A percentile compares a stretch with the other conserved stretches of the same genome.
These are phyloP conservation scores for Rhodotorula mucilaginosa DNA, from an alignment of 1,284 basidiomycete genomes.

Conservation along the genomic window DNA sequence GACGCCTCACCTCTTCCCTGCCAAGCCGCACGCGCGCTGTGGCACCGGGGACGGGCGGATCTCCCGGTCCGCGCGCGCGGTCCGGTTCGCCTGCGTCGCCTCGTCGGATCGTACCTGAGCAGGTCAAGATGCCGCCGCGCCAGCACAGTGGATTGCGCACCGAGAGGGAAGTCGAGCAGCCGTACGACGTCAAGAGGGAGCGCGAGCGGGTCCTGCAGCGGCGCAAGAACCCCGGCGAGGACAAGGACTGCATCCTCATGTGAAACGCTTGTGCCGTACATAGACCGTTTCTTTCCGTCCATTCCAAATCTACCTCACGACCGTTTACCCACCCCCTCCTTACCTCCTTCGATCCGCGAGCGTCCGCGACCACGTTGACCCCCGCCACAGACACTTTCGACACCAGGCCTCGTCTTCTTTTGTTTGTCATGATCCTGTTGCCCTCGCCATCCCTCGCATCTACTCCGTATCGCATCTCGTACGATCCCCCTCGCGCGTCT, in stretches of 20 bases:
- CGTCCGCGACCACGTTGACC: background rate
- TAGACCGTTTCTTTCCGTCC: background rate
- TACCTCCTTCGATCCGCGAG: background rate
- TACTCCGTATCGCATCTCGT: background rate
- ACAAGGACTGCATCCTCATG: conserved; percentile 38
- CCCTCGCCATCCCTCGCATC: background rate
- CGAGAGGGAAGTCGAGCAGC: conserved; percentile 26
- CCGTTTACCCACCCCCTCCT: background rate
- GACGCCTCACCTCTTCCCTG: background rate
- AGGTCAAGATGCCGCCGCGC: conserved; percentile 24
- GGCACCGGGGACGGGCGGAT: background rate
- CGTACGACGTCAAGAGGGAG: conserved; percentile 15
- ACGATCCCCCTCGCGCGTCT: too few relatives aligned
- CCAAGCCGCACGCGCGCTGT: background rate
- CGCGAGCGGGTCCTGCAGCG: conserved; percentile 40
- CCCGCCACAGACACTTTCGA: background rate
- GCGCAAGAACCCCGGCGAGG: conserved; percentile 42
- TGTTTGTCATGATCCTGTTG: background rate
- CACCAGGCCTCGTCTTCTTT: too few relatives aligned
- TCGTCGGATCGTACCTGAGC: background rate
- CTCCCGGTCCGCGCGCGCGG: background rate
- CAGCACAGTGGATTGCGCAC: conserved; percentile 18
- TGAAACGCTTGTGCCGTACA: conserved; percentile 2
- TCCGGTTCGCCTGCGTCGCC: background rate
- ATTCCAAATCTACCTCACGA: background rate